Base-by-base conservation (phyloP, 176 grass and related monocot species). In the Paspalum notatum region DNA sequence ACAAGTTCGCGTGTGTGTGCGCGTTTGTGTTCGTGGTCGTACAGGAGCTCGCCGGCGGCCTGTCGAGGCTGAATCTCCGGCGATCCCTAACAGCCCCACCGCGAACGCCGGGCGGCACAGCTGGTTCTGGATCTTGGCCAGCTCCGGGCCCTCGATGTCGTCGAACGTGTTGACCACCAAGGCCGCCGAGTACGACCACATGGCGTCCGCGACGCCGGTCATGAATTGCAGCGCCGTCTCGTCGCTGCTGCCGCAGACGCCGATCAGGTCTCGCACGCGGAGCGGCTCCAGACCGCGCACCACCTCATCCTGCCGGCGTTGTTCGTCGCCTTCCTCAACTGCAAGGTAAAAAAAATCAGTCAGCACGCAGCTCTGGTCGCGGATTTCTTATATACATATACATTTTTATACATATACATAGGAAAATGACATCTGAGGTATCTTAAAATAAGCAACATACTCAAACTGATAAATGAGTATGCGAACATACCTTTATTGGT, bases 111-210 rank as follows among this genome's bases (percentile, higher is more conserved):
- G 85, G 16, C n/a, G 37, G 1, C 37, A n/a, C 15, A 85, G 27
- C 17, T 71, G 43, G 11, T 4, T 1, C 0, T 11, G 55, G 57
- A 91, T 38, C 85, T 40, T 71, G n/a, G 27, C 57, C 8, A 87
- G 42, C 62, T 38, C 89, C 1, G 63, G 3, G 5, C 7, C 63
- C 24, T 91, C 89, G 71, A 85, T 67, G 58, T 51, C 81, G 12
- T 59, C 18, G 71, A 87, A 87, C 8, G 86, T 83, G 75, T 85
- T 81, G 15, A 79, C 0, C 12, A 83, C 43, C 5, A 88, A 61
- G 32, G 51, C 86, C 0, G 76, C 17, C 17, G 81, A 45, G 5
- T 22, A 74, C 0, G n/a, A 18, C 12, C 76, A n/a, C 37, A 20
- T 15, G 37, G 83, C 55, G 45, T 24, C 12, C 49, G 8, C 9